A percentile compares a stretch with the other conserved stretches of the same genome.
Conservation (phyloP, 495 filamentous ascomycete genomes). For the Ascobolus immersus region DNA sequence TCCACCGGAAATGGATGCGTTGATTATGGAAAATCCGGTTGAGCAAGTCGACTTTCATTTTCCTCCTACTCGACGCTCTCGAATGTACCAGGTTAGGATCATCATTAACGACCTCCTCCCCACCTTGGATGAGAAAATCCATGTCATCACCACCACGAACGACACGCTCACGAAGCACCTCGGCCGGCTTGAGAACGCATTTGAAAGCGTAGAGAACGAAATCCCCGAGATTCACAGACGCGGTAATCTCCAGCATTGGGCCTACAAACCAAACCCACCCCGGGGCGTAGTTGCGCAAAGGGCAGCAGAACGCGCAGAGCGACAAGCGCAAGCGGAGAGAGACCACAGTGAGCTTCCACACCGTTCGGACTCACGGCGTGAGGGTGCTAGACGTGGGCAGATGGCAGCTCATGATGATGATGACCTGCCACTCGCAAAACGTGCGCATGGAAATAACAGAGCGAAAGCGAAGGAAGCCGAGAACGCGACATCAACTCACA, state of each 20-base stretch:
- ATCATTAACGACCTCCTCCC: slow-evolving; percentile 53
- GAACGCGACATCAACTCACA: not conserved
- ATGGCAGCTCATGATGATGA: slow-evolving; percentile 33
- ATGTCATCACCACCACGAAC: slow-evolving; percentile 71
- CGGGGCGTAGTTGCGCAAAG: slow-evolving; percentile 43
- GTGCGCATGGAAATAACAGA: slow-evolving; percentile 29
- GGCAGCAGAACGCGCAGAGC: slow-evolving; percentile 46
- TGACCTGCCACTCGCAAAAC: slow-evolving; percentile 30
- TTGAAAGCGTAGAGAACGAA: slow-evolving; percentile 57
- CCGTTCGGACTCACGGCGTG: slow-evolving; percentile 4
- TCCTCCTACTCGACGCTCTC: slow-evolving; percentile 13
- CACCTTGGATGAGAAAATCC: slow-evolving; percentile 86
- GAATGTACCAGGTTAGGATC: slow-evolving; percentile 23
- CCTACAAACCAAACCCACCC: slow-evolving; percentile 56
- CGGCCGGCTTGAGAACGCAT: slow-evolving; percentile 55
- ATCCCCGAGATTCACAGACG: slow-evolving; percentile 84
- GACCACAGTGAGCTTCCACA: slow-evolving; percentile 19
- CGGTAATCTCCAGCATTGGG: slow-evolving; percentile 84
- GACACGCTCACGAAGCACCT: slow-evolving; percentile 72
- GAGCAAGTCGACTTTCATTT: slow-evolving; percentile 1
- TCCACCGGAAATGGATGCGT: not conserved
- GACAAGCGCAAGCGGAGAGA: slow-evolving; percentile 59
- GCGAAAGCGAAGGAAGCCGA: slow-evolving; percentile 34
- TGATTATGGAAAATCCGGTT: not conserved
- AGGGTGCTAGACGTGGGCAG: not conserved